Percentiles rank a stretch among this genome's conserved stretches.
Evolutionary conservation across 768 basidiomycete genomes (phyloP).

Genomic region (Lactifluus volemus): DNA sequence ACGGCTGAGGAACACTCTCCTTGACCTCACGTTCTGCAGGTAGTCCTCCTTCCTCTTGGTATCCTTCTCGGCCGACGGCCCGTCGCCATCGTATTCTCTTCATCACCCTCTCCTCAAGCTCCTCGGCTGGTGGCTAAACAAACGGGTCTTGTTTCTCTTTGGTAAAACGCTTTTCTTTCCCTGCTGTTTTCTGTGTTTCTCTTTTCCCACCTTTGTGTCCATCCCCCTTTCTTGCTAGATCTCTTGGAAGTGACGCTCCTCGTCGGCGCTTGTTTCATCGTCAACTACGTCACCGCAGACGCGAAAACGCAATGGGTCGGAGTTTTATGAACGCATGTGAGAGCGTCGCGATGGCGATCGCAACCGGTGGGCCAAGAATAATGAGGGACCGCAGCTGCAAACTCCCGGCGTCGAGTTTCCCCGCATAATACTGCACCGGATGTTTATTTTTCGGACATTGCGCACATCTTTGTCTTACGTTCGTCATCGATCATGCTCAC

Average conservation of each 20-base stretch:
- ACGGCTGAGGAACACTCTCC: neutral
- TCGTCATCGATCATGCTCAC: too few relatives aligned
- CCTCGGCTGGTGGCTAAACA: slow-evolving; percentile 56
- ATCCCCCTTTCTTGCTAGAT: slow-evolving; percentile 32
- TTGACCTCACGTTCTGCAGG: slow-evolving; percentile 25
- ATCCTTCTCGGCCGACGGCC: slow-evolving; percentile 65
- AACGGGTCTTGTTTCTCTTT: slow-evolving; percentile 57
- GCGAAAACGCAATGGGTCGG: slow-evolving; percentile 72
- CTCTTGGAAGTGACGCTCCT: slow-evolving; percentile 59
- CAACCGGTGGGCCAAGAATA: neutral
- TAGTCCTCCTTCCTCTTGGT: slow-evolving; percentile 68
- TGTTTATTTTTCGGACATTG: too few relatives aligned
- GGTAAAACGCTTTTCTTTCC: slow-evolving; percentile 31
- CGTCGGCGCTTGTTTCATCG: slow-evolving; percentile 61
- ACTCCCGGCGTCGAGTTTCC: too few relatives aligned
- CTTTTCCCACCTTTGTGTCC: too few relatives aligned
- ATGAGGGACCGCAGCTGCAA: neutral
- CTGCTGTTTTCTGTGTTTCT: too few relatives aligned
- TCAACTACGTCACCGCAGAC: slow-evolving; percentile 74
- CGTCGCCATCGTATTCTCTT: slow-evolving; percentile 53
- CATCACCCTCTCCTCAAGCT: slow-evolving; percentile 55
- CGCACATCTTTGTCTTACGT: too few relatives aligned
- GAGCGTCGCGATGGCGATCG: slow-evolving; percentile 32
- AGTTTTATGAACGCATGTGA: slow-evolving; percentile 44
- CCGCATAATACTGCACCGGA: too few relatives aligned